Evolutionary conservation across 2,329 filamentous ascomycete species (phyloP), one percentile per base, ranked within the genome.

Genomic region (Fusarium sublunatum): DNA sequence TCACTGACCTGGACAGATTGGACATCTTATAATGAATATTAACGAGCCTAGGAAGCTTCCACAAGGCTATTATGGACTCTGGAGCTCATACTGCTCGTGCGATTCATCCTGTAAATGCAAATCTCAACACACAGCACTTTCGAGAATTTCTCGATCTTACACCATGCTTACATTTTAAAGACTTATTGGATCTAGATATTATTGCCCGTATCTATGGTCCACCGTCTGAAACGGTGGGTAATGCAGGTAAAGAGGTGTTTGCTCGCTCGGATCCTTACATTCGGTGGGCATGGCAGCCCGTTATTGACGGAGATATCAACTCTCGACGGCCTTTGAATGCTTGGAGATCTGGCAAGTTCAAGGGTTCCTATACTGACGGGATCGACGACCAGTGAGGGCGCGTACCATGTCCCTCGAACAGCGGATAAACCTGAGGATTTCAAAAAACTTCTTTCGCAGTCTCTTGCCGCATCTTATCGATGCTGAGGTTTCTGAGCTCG

Each of bases 251-350:
- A 28, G 61, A 68, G 10, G 70, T 75, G 0, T 75, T 74, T 45
- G 46, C 44, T 4, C 50, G 61, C 1, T 75, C 70, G 7, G 67
- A 74, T 6, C 64, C 72, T 6, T 73, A 70, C 0, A 68, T 73
- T 1, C 70, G 72, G 2, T 75, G 73, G 73, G 71, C 73, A 5
- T 75, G 70, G 70, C 73, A 75, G 31, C 72, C 73, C 12, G 72
- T 75, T 4, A 54, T 75, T 1, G 72, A 75, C 11, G 69, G 64
- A 7, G 53, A 70, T 4, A 59, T 74, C 38, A 74, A 75, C 41
- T 73, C 72, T 2, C 59, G 73, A 0, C 64, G 71, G 7, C 73
- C 73, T 0, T 43, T 74, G 1, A 70, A 74, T 11, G 72, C 73
- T 0, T 75, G 73, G 73, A 73, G 65, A 39, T 73, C 70, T n/a